These are phyloP conservation scores for Yarrowia phangngaensis DNA, from an alignment of 805 yeast genomes.

Conservation along the genomic window DNA sequence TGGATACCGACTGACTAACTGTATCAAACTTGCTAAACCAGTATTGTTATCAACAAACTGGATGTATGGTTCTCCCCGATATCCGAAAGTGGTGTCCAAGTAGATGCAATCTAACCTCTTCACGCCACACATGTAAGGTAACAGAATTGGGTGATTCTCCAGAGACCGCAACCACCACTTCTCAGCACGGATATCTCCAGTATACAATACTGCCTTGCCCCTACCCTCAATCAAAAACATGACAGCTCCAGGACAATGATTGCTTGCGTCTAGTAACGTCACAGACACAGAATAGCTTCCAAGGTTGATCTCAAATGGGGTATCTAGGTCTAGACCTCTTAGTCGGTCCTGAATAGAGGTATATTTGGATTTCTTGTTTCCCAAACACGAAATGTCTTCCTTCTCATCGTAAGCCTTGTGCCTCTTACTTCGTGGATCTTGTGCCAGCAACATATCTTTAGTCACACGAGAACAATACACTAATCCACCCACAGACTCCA, in stretches of 20 bases:
- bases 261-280: conserved; percentile 13
- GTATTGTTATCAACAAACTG: conserved; percentile 2
- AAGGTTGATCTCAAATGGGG: conserved; percentile 5
- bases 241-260: conserved; percentile 26
- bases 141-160: conserved; percentile 11
- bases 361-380: conserved; percentile 1
- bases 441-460: conserved; percentile 3
- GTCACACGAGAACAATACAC: conserved; percentile 18
- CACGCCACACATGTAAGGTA: conserved; percentile 16
- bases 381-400: not conserved
- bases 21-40: not conserved
- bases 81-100: conserved; percentile 19
- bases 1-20: not conserved
- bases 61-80: conserved; percentile 20
- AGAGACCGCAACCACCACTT: conserved; percentile 17
- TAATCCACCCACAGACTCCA: conserved; percentile 11
- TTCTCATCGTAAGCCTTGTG: conserved; percentile 15
- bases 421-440: conserved; percentile 14
- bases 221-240: conserved; percentile 16
- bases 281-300: conserved; percentile 1
- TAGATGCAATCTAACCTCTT: conserved; percentile 14
- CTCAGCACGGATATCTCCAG: conserved; percentile 24
- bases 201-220: conserved; percentile 1
- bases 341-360: not conserved
- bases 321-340: conserved; percentile 7